Base-by-base conservation (phyloP, 2,329 filamentous ascomycete species). In the Pseudogymnoascus sp. region DNA sequence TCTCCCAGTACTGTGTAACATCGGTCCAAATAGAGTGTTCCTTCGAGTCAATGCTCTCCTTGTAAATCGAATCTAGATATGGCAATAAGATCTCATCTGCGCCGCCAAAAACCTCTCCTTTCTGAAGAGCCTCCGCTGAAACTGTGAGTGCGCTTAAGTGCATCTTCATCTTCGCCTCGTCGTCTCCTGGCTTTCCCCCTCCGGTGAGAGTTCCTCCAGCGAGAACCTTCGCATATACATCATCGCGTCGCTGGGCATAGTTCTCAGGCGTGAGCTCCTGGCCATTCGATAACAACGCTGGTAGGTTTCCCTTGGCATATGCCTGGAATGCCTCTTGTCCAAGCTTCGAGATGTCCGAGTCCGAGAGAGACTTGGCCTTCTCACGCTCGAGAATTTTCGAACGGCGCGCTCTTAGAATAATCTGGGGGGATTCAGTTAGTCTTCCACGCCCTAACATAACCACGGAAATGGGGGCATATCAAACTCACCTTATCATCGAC, bases 1-100 rank as follows among this genome's bases (percentile, higher is more conserved):
- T 80, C 75, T 97, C 93, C 78, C 92, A 96, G 71, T 87, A 88
- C 74, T 89, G 83, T 0, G 93, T 96, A 28, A 97, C 82, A 66
- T 90, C 86, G 2, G 90, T 94, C 75, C 96, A 97, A 65, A 97
- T 92, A 61, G 79, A 81, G 72, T 87, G 83, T 67, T 87, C 83
- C 63, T 77, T 78, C 1, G 82, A 84, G 69, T 86, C 84, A 66
- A 87, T 81, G 0, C 79, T 81, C 70, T 84, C 82, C 73, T 84
- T 84, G 73, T 86, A 83, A 3, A 86, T 73, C 8, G 81, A 83
- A 71, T 97, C 93, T 16, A 97, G 82, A 71, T 93, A 94, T 0
- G 91, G 90, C 11, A 94, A 78, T 6, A 97, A 77, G 18, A 96
- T 84, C 66, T 86, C 84, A 66, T 86, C 83, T 28, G 80, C 78